Percentiles rank a stretch among this genome's conserved stretches.
Conservation (phyloP, 257 asterid species). For the Ilex aquifolium region DNA sequence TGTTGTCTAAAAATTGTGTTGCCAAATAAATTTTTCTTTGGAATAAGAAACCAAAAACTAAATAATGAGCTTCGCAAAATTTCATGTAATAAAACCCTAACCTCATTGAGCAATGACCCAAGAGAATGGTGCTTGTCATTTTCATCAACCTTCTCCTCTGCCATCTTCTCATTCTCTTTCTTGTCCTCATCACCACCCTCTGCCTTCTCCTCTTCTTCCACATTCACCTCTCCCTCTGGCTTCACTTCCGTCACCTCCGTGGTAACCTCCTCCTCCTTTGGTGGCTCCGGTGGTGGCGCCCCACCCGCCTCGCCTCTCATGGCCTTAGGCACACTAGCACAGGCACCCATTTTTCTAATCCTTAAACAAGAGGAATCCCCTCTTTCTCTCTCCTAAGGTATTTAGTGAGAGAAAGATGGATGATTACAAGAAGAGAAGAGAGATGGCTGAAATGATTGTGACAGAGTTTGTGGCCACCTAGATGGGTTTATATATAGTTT, state of each 20-base stretch:
- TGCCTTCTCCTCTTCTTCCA: conserved; percentile 15
- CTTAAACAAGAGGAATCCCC: conserved; percentile 11
- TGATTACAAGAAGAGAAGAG: conserved; percentile 13
- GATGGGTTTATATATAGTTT: conserved; percentile 11
- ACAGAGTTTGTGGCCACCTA: background rate
- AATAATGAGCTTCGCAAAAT: too few species aligned
- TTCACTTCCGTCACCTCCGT: conserved; percentile 12
- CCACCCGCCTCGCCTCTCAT: conserved; percentile 32
- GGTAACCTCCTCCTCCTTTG: conserved; percentile 31
- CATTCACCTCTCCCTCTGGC: conserved; percentile 4
- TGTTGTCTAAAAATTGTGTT: too few species aligned
- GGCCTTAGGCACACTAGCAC: conserved; percentile 49
- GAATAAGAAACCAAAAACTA: too few species aligned
- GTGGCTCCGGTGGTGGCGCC: conserved; percentile 33
- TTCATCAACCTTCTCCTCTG: conserved; percentile 18
- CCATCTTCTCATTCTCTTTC: conserved; percentile 12
- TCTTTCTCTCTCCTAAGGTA: conserved; percentile 3
- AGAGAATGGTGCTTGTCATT: too few species aligned
- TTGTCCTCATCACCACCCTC: conserved; percentile 14
- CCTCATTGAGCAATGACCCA: too few species aligned
- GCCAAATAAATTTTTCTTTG: too few species aligned
- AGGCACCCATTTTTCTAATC: conserved; percentile 38
- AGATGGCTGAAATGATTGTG: conserved; percentile 11
- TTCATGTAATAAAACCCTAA: too few species aligned
- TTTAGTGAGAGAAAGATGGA: conserved; percentile 25